Conservation (phyloP, 164 flowering plant genomes). For the Euptelea pleiosperma region DNA sequence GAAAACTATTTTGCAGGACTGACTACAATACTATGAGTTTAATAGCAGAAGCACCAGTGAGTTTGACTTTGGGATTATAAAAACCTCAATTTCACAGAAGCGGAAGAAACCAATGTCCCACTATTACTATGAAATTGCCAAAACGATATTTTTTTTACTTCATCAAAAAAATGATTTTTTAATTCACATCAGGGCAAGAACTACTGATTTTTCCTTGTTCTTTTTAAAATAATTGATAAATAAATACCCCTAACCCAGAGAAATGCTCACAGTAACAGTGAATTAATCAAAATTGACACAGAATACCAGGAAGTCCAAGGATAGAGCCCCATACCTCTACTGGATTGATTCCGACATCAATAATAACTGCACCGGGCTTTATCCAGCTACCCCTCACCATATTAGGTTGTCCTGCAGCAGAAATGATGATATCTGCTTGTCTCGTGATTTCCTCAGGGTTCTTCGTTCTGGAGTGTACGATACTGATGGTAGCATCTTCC, state of each 20-base stretch:
- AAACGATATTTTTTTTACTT: no score
- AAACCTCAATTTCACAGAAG: no score
- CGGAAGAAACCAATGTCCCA: no score
- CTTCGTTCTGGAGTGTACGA: constrained; percentile 80
- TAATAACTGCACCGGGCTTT: constrained; percentile 88
- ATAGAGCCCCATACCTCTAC: constrained; percentile 59
- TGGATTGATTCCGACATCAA: constrained; percentile 94
- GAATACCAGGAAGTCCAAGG: neutral
- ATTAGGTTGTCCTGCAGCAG: constrained; percentile 85
- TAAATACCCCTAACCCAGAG: no score
- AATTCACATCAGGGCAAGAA: neutral
- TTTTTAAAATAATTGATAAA: no score
- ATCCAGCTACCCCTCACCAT: constrained; percentile 96
- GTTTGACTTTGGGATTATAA: no score
- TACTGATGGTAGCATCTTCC: constrained; percentile 85
- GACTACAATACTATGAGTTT: no score
- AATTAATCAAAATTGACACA: neutral
- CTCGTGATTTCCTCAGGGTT: constrained; percentile 78
- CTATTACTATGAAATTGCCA: no score
- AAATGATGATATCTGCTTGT: constrained; percentile 84
- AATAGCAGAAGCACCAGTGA: no score
- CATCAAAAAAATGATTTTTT: neutral
- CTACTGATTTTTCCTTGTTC: neutral
- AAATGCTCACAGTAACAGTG: neutral
- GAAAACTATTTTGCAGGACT: no score